Evolutionary conservation across 768 basidiomycete genomes (phyloP), one percentile per base, ranked within the genome.

Genomic region (Nidularia pulvinata): DNA sequence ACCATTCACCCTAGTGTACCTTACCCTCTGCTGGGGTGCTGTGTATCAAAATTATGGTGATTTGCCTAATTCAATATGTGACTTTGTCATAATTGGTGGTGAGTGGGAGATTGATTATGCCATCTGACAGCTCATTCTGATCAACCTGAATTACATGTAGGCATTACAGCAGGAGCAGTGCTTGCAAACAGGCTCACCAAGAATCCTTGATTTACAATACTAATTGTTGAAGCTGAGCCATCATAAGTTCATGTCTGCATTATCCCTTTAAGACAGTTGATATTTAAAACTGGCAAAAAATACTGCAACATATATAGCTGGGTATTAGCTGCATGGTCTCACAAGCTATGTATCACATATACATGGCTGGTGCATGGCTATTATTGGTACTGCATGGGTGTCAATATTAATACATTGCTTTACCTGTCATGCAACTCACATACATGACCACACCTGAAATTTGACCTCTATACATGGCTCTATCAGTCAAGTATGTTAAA

Each of bases 151-250:
- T 32, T 13, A 47, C 14, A 4, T 32, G n/a, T 4, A 49, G 48
- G 48, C 4, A 25, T 4, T 10, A 57, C 53, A 2, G 50, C 52
- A 13, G 61, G 61, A 11, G 33, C 57, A 19, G 44, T 55, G n/a
- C 46, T 60, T 16, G 57, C 61, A 35, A 33, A 56, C 4, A 55
- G 61, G 19, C 50, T 60, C 34, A 56, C 56, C 14, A 58, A 59
- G 52, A 48, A 58, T 33, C 46, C 44, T 45, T 46, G 44, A 19
- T 34, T 51, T 42, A 52, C 34, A n/a, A 55, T 61, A 22, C 44
- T 61, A 30, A 51, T 62, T 22, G 47, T 62, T 33, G 75, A 77
- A 55, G 74, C 75, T 10, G 76, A 74, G 10, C 32, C 54, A 70
- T 1, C 70, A 1, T 71, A 64, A 49, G 64, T 63, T 0, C 53